phyloP scores from a whole-genome alignment of 176 grass and related monocot species.

The Calamus simplicifolius region DNA sequence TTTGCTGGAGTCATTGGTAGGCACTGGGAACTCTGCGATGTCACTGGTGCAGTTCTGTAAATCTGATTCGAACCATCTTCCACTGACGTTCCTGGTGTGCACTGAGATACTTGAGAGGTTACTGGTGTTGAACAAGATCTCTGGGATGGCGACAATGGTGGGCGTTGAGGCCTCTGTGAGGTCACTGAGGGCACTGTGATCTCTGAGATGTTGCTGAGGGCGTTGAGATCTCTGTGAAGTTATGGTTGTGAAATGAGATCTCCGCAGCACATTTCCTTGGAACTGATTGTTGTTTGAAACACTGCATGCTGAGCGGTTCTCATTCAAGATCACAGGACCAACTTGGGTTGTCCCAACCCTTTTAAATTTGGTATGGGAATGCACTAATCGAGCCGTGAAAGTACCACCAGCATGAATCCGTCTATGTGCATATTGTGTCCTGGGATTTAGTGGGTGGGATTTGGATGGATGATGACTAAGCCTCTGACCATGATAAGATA shows the following conservation, averaged over 20 bases:
- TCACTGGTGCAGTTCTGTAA: conserved; percentile 13
- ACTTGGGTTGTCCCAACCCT: background rate
- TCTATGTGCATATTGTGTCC: background rate
- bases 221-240: background rate
- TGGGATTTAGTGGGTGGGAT: conserved; percentile 1
- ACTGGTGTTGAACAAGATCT: conserved; percentile 46
- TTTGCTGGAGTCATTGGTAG: conserved; percentile 21
- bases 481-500: conserved; percentile 10
- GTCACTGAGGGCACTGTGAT: too few species aligned
- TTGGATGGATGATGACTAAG: background rate
- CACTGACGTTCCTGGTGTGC: conserved; percentile 10
- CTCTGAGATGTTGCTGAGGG: too few species aligned
- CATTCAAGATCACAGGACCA: background rate
- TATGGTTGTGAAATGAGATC: background rate
- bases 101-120: conserved; percentile 17
- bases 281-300: background rate
- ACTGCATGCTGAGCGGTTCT: background rate
- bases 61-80: conserved; percentile 19
- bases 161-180: too few species aligned
- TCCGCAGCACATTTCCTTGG: background rate
- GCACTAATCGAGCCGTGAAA: conserved; percentile 16
- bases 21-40: conserved; percentile 25
- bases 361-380: conserved; percentile 14
- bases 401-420: background rate
- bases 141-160: conserved; percentile 5